These are phyloP conservation scores for Alternaria atra DNA, from an alignment of 2,329 filamentous ascomycete species.

Conservation along the genomic window DNA sequence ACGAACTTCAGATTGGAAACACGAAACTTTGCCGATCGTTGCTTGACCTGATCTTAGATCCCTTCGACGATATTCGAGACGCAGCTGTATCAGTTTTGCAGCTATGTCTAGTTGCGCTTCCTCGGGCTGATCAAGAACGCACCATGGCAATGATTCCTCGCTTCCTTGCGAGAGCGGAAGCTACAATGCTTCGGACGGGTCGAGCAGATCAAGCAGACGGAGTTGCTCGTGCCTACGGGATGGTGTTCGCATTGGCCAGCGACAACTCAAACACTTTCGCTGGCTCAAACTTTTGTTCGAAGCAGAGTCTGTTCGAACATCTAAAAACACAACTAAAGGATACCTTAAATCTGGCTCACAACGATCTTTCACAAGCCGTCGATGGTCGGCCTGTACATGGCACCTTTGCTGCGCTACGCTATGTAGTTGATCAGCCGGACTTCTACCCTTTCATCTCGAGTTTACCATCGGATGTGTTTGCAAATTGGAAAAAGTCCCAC, in stretches of 20 bases:
- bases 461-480: conserved; percentile 17
- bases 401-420: conserved; percentile 55
- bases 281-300: conserved; percentile 32
- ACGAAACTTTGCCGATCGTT: conserved; percentile 66
- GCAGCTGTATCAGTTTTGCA: conserved; percentile 58
- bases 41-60: conserved; percentile 83
- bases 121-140: conserved; percentile 18
- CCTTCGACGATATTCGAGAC: conserved; percentile 88
- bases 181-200: conserved; percentile 73
- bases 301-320: conserved; percentile 62
- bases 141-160: conserved; percentile 27
- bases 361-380: conserved; percentile 70
- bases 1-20: conserved; percentile 57
- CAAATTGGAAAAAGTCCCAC: conserved; percentile 57
- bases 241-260: conserved; percentile 68
- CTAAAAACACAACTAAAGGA: conserved; percentile 70
- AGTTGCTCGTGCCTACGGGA: conserved; percentile 77
- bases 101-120: conserved; percentile 37
- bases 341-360: conserved; percentile 70
- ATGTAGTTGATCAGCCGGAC: conserved; percentile 58
- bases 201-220: conserved; percentile 94
- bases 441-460: conserved; percentile 37
- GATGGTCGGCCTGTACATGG: conserved; percentile 58
- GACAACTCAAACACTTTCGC: conserved; percentile 5
- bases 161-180: conserved; percentile 56